phyloP scores from a whole-genome alignment of 805 yeast genomes.

The Monosporozyma aquatica region DNA sequence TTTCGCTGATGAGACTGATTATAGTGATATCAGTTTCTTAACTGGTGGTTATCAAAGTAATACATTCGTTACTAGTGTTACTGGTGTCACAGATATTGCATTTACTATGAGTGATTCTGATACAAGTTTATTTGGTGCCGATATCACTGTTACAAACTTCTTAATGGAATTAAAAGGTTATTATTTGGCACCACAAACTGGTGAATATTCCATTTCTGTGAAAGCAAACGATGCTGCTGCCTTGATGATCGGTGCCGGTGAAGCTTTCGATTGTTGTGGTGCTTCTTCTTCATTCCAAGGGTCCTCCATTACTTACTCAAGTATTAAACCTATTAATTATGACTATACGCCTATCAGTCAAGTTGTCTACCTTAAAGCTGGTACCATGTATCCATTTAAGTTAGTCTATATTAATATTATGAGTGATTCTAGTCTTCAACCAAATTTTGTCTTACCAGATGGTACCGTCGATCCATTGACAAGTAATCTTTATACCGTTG shows the following conservation, averaged over 20 bases:
- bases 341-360: not conserved
- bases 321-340: not conserved
- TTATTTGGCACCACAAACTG: constrained; percentile 22
- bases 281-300: not conserved
- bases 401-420: constrained; percentile 12
- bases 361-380: constrained; percentile 10
- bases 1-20: not conserved
- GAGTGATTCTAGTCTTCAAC: constrained; percentile 4
- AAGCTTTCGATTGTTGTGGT: constrained; percentile 30
- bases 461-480: constrained; percentile 6
- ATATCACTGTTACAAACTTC: constrained; percentile 5
- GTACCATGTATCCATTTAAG: constrained; percentile 21
- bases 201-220: constrained; percentile 23
- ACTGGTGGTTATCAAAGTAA: not conserved
- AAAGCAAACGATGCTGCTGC: constrained; percentile 28
- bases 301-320: not conserved
- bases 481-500: constrained; percentile 5
- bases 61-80: not conserved
- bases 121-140: not conserved
- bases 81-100: not conserved
- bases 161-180: constrained; percentile 17
- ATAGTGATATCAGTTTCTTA: not conserved
- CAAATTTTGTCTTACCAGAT: constrained; percentile 11
- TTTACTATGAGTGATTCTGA: not conserved
- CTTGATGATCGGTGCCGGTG: constrained; percentile 24